These are phyloP conservation scores for Russula abietina DNA, from an alignment of 768 basidiomycete genomes.

Conservation along the genomic window DNA sequence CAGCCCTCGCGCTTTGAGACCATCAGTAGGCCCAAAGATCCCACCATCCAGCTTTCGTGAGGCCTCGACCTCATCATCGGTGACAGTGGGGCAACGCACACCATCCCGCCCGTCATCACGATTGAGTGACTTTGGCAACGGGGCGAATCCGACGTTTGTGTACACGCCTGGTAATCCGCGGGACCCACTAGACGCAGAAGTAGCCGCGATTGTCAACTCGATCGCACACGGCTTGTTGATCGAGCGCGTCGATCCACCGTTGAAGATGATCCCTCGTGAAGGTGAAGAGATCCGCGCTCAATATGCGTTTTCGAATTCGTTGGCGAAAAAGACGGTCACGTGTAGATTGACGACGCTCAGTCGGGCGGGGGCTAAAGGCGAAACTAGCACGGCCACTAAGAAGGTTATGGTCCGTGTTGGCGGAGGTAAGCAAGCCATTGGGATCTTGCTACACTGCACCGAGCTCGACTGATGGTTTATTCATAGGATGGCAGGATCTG, in stretches of 20 bases:
- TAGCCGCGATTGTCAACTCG: constrained; percentile 68
- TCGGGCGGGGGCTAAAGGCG: constrained; percentile 43
- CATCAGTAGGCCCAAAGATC: constrained; percentile 39
- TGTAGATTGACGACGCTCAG: constrained; percentile 76
- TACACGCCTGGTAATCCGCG: constrained; percentile 60
- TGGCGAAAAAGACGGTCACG: constrained; percentile 69
- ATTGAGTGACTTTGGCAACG: constrained; percentile 45
- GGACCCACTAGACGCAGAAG: constrained; percentile 80
- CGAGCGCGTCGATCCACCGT: constrained; percentile 74
- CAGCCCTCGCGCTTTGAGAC: constrained; percentile 37
- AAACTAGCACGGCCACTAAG: constrained; percentile 46
- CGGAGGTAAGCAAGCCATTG: constrained; percentile 42
- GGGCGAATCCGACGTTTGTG: constrained; percentile 43
- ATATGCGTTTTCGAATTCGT: constrained; percentile 71
- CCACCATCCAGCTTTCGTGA: constrained; percentile 79
- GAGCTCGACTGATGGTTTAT: background rate
- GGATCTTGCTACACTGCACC: background rate
- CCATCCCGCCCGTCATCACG: constrained; percentile 60
- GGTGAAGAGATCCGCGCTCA: constrained; percentile 79
- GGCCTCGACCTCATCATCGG: constrained; percentile 32
- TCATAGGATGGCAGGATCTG: constrained; percentile 72
- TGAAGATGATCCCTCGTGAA: constrained; percentile 57
- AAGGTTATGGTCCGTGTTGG: constrained; percentile 92
- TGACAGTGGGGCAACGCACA: constrained; percentile 36
- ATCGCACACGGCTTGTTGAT: constrained; percentile 72